phyloP scores from a whole-genome alignment of 2,329 filamentous ascomycete genomes.

The Penicillium italicum region DNA sequence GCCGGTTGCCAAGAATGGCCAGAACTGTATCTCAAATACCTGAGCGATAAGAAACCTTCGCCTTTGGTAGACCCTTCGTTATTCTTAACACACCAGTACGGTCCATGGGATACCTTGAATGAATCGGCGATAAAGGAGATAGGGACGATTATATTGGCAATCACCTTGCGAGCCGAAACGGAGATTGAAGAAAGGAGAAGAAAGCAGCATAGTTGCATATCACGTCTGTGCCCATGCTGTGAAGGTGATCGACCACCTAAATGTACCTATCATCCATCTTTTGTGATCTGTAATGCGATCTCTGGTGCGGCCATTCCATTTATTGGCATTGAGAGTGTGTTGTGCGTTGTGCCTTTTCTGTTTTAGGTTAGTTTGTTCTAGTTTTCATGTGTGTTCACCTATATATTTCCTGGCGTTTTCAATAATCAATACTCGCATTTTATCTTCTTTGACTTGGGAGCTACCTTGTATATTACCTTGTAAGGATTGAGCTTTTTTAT shows the following conservation, averaged over 20 bases:
- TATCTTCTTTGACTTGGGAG: too few relatives aligned
- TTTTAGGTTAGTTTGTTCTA: not conserved
- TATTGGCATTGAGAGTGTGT: not conserved
- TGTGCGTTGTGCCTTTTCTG: not conserved
- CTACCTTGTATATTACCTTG: too few relatives aligned
- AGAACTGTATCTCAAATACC: not conserved
- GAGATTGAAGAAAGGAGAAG: not conserved
- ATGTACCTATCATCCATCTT: not conserved
- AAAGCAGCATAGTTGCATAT: not conserved
- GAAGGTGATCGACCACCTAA: not conserved
- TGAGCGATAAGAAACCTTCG: not conserved
- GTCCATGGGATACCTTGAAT: not conserved
- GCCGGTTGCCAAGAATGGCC: not conserved
- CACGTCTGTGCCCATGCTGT: not conserved
- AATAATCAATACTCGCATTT: too few relatives aligned
- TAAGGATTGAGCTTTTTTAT: not conserved
- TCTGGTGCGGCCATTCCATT: not conserved
- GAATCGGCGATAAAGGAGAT: not conserved
- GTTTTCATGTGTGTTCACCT: not conserved
- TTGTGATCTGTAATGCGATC: too few relatives aligned
- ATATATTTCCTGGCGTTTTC: not conserved
- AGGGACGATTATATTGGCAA: not conserved
- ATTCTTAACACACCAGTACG: not conserved
- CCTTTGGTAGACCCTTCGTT: accelerated
- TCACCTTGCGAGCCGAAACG: not conserved